These are phyloP conservation scores for Lenwebbia sp. DNA, from an alignment of 345 rosid species.

Conservation along the genomic window DNA sequence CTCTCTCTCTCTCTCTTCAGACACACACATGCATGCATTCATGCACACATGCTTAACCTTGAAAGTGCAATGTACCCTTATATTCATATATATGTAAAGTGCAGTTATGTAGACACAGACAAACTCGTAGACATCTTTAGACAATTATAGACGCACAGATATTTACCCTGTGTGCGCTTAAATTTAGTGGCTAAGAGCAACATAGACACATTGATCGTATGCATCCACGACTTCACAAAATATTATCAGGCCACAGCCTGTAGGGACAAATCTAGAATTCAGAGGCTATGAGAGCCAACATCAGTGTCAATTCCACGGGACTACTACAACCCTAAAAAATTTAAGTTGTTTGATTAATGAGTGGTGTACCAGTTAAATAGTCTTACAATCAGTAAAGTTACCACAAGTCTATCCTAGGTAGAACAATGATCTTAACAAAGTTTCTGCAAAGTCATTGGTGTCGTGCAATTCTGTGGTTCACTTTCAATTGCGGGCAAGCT, in stretches of 20 bases:
- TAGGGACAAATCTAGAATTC: background rate
- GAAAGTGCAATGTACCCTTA: background rate
- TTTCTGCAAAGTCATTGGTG: background rate
- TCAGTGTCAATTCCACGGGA: background rate
- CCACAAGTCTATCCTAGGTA: background rate
- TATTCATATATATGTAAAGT: background rate
- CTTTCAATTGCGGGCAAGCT: background rate
- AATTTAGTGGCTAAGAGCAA: background rate
- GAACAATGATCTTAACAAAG: background rate
- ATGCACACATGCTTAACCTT: background rate
- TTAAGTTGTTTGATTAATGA: background rate
- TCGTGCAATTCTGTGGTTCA: background rate
- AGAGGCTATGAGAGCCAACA: background rate
- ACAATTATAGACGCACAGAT: background rate
- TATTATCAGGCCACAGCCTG: background rate
- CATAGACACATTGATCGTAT: background rate
- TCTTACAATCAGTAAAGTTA: background rate
- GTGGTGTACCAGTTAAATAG: background rate
- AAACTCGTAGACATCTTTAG: background rate
- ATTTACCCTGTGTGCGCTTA: background rate
- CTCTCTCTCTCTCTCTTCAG: background rate
- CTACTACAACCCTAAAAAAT: background rate
- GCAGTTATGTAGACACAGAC: too few species aligned
- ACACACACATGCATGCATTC: background rate
- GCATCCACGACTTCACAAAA: background rate